Conservation (phyloP, 2,329 filamentous ascomycete genomes). For the Cytospora mali region DNA sequence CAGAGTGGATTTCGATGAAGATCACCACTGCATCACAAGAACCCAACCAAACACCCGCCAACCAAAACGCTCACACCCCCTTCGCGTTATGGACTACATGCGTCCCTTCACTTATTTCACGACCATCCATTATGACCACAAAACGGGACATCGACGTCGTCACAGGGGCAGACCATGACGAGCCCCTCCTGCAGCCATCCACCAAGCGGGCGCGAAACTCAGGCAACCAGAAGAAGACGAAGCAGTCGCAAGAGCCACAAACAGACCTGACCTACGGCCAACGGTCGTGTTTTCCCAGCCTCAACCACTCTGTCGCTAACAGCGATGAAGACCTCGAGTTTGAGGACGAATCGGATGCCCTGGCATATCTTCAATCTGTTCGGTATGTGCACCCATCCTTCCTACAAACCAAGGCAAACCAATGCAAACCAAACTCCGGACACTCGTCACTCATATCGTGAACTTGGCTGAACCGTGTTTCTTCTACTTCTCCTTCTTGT, state of each 20-base stretch:
- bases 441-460: constrained; percentile 25
- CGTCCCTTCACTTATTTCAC: not conserved
- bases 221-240: constrained; percentile 35
- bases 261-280: constrained; percentile 71
- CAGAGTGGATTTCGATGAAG: too few relatives aligned
- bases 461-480: constrained; percentile 22
- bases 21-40: too few relatives aligned
- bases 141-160: constrained; percentile 32
- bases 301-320: constrained; percentile 50
- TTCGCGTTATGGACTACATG: not conserved
- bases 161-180: constrained; percentile 26
- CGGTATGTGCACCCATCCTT: constrained; percentile 54
- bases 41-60: too few relatives aligned
- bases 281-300: constrained; percentile 69
- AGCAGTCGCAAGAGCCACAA: constrained; percentile 47
- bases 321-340: constrained; percentile 65
- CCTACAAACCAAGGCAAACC: not conserved
- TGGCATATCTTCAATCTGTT: constrained; percentile 72
- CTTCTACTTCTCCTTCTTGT: constrained; percentile 1
- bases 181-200: constrained; percentile 18
- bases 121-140: constrained; percentile 29
- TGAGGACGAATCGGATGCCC: constrained; percentile 67
- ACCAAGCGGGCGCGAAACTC: constrained; percentile 33
- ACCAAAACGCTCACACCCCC: too few relatives aligned
- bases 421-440: too few relatives aligned